Conservation (phyloP, 208 protist genomes). For the Leishmania tropica region DNA sequence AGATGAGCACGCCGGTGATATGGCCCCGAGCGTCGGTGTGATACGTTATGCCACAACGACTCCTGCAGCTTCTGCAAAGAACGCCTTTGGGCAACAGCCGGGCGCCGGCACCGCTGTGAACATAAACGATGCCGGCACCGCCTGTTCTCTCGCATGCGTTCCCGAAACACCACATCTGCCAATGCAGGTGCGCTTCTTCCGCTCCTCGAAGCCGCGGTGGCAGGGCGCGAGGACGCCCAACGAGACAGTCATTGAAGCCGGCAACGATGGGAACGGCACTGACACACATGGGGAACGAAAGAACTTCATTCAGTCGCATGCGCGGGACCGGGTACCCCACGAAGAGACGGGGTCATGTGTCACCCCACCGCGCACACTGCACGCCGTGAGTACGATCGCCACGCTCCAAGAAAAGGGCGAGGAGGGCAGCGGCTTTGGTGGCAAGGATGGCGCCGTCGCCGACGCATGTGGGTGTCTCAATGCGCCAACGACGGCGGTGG, state of each 20-base stretch:
- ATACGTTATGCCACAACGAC: background rate
- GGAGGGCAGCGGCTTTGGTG: background rate
- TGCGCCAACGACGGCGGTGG: background rate
- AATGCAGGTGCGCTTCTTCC: constrained; percentile 13
- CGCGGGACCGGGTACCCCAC: background rate
- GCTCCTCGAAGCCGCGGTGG: constrained; percentile 4
- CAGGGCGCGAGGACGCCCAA: background rate
- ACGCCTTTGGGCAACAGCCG: background rate
- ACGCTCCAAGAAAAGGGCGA: background rate
- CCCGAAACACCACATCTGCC: constrained; percentile 20
- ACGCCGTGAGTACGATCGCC: constrained; percentile 1
- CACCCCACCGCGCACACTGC: background rate
- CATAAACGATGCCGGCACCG: background rate
- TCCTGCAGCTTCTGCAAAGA: background rate
- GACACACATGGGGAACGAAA: background rate
- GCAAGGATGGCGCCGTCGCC: background rate
- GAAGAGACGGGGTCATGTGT: background rate
- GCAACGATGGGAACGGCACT: background rate
- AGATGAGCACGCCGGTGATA: background rate
- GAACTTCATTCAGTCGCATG: background rate
- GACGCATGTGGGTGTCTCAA: background rate
- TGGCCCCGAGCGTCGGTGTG: background rate
- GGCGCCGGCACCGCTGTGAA: background rate
- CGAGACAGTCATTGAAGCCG: background rate
- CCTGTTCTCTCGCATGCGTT: background rate